Evolutionary conservation across 139 green algal species (phyloP), one percentile per base, ranked within the genome.

Genomic region (Microglena sp.): DNA sequence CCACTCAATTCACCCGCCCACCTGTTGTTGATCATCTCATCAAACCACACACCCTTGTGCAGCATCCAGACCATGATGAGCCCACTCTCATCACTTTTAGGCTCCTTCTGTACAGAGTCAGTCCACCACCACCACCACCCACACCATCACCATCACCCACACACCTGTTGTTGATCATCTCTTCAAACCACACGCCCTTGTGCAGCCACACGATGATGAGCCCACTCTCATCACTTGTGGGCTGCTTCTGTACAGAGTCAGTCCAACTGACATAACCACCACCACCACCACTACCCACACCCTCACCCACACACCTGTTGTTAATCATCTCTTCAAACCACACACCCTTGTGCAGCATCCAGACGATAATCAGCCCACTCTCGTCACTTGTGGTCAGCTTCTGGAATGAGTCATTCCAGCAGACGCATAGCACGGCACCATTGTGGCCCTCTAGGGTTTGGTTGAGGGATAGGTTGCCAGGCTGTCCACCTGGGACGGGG

Each of bases 321-420:
- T 94, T 94, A 60, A 92, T 89, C 87, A 94, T 94, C 71, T 94
- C 87, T 72, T 94, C 87, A 60, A 85, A 87, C 87, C 87, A 94
- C 69, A 84, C 81, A 55, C 77, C 80, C 57, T 92, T 89, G 68
- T 89, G 79, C 35, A 90, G 77, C 43, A 82, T 84, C 88, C 88
- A 95, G 50, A 95, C 88, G 55, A 95, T 92, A 72, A 95, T 93
- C 26, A 92, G 77, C 8, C 88, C 88, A 22, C 71, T 74, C 54
- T 89, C 74, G 67, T 95, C 88, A 53, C 74, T 86, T 53, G 79
- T 92, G 22, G 88, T 92, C 21, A 95, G 83, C 79, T 92, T 92
- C 33, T 80, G 75, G 66, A 88, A 86, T 7, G 74, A 62, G 3
- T 85, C 81, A 64, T 93, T 93, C 86, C 86, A 95, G n/a, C 61